Conservation (phyloP, 495 filamentous ascomycete species). For the Neurospora tetraspora region DNA sequence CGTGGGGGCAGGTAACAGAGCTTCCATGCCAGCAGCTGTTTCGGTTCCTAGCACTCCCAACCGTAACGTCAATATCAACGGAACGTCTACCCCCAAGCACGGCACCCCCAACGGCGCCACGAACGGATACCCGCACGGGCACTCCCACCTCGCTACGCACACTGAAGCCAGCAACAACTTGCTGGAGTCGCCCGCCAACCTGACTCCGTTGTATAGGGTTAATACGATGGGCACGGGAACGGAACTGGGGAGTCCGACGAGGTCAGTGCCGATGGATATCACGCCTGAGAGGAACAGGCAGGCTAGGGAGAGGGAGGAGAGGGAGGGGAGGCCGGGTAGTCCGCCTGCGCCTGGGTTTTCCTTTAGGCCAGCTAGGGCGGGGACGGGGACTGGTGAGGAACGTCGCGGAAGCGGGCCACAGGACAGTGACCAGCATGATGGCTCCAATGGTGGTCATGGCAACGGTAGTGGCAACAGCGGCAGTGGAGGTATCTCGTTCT, state of each 20-base stretch:
- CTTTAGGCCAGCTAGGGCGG: background rate
- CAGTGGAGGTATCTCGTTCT: slow-evolving; percentile 15
- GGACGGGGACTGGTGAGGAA: slow-evolving; percentile 6
- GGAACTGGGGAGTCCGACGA: background rate
- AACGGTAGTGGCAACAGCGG: slow-evolving; percentile 1
- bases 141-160: background rate
- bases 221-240: background rate
- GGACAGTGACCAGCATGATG: too few species aligned
- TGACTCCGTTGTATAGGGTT: background rate
- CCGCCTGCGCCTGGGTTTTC: background rate
- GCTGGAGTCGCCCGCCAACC: background rate
- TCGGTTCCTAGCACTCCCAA: background rate
- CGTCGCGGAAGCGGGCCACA: slow-evolving; percentile 23
- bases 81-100: background rate
- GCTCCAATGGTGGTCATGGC: background rate
- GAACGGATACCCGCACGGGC: background rate
- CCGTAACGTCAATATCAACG: background rate
- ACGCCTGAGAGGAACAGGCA: background rate
- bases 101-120: background rate
- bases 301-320: background rate
- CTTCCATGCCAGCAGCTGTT: background rate
- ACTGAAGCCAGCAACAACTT: background rate
- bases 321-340: background rate
- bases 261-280: background rate
- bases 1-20: slow-evolving; percentile 23